A percentile compares a stretch with the other conserved stretches of the same genome.
Evolutionary conservation across 2,329 filamentous ascomycete species (phyloP).

Genomic region (Microsporum audouinii): DNA sequence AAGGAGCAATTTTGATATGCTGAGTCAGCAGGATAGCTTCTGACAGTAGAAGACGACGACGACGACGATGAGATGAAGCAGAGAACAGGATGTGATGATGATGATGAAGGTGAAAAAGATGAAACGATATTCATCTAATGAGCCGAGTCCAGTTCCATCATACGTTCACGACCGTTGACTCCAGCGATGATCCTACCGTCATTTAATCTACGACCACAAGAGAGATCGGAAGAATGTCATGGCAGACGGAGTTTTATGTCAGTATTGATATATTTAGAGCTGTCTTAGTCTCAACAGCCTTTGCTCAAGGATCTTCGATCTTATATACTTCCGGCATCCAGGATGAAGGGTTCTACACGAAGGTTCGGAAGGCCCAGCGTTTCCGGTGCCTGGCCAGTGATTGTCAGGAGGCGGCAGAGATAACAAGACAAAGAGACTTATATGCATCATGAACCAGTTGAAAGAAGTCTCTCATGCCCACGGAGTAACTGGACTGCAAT

Average conservation of each 20-base stretch:
- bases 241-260: not conserved
- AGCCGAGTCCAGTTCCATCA: not conserved
- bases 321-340: not conserved
- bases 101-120: not conserved
- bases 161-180: not conserved
- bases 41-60: not conserved
- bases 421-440: too few species aligned
- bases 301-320: not conserved
- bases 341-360: not conserved
- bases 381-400: too few species aligned
- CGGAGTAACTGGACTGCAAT: too few species aligned
- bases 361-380: too few species aligned
- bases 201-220: not conserved
- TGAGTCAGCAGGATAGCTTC: not conserved
- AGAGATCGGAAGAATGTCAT: not conserved
- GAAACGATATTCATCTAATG: not conserved
- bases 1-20: not conserved
- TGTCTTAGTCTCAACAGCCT: not conserved
- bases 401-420: too few species aligned
- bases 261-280: not conserved
- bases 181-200: not conserved
- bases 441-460: too few species aligned
- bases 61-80: not conserved
- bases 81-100: not conserved
- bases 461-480: too few species aligned